Evolutionary conservation across 1,284 basidiomycete genomes (phyloP).

Genomic region (Leccinum insolens): DNA sequence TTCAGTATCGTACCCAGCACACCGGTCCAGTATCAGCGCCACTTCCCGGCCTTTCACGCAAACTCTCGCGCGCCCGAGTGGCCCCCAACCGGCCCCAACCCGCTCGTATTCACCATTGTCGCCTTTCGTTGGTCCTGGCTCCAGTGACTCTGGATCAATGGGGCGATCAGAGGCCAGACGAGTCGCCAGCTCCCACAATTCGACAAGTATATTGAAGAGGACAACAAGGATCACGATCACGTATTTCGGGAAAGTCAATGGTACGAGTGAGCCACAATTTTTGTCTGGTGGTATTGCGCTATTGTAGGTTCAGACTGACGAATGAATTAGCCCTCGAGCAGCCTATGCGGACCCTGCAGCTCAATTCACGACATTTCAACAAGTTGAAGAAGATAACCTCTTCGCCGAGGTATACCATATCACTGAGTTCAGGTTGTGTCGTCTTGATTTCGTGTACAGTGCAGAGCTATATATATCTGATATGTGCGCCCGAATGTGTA

Average conservation of each 20-base stretch:
- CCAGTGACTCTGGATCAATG: constrained; percentile 52
- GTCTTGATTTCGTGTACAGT: no score
- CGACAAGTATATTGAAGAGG: constrained; percentile 83
- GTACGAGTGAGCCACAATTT: constrained; percentile 50
- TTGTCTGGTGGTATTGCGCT: not conserved
- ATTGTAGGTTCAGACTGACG: not conserved
- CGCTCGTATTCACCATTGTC: constrained; percentile 53
- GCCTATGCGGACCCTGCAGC: constrained; percentile 70
- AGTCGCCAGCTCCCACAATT: constrained; percentile 59
- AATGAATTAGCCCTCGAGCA: constrained; percentile 54
- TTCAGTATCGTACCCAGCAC: constrained; percentile 52
- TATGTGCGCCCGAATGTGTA: no score
- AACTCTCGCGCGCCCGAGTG: constrained; percentile 46
- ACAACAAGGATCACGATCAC: constrained; percentile 89
- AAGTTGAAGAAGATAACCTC: no score
- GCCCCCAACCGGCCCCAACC: constrained; percentile 30
- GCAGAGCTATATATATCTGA: no score
- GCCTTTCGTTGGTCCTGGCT: constrained; percentile 52
- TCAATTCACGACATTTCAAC: constrained; percentile 45
- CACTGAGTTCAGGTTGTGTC: no score
- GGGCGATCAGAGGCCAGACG: constrained; percentile 63
- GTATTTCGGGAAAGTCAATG: constrained; percentile 75
- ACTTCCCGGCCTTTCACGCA: constrained; percentile 50
- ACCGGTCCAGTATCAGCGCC: constrained; percentile 69
- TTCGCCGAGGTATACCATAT: no score